A percentile compares a stretch with the other conserved stretches of the same genome.
phyloP scores from a whole-genome alignment of 2,329 filamentous ascomycete species.

The Sphaerulina vaccinii region DNA sequence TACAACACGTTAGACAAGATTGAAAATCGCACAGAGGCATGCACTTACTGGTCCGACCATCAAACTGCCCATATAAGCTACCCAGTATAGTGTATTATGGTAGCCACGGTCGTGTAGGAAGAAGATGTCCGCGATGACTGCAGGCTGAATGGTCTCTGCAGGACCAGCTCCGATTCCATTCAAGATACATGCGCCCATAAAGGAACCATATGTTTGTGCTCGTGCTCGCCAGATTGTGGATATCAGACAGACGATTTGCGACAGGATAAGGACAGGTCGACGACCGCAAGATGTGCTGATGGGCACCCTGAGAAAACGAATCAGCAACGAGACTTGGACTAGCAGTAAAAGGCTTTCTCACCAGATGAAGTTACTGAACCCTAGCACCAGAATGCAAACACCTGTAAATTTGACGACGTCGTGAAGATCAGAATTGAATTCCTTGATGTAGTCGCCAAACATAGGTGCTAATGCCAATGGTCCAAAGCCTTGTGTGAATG shows the following conservation, averaged over 20 bases:
- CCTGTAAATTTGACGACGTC: slow-evolving; percentile 57
- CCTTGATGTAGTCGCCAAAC: slow-evolving; percentile 58
- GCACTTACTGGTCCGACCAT: slow-evolving; percentile 50
- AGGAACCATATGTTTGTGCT: slow-evolving; percentile 58
- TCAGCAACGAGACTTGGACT: not conserved
- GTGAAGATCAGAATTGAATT: slow-evolving; percentile 47
- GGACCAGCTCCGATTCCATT: slow-evolving; percentile 64
- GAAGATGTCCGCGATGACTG: slow-evolving; percentile 63
- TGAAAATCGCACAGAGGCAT: not conserved
- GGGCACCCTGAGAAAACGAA: slow-evolving; percentile 47
- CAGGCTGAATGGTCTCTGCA: slow-evolving; percentile 61
- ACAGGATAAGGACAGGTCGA: slow-evolving; percentile 54
- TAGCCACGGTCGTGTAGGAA: slow-evolving; percentile 62
- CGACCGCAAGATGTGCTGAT: slow-evolving; percentile 56
- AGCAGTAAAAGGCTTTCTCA: slow-evolving; percentile 30
- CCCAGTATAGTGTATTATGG: slow-evolving; percentile 62
- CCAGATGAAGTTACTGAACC: slow-evolving; percentile 62
- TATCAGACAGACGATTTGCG: slow-evolving; percentile 53
- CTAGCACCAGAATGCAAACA: slow-evolving; percentile 56
- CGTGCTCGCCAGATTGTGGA: slow-evolving; percentile 59
- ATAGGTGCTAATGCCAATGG: slow-evolving; percentile 58
- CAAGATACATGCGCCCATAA: slow-evolving; percentile 62
- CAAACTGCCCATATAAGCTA: slow-evolving; percentile 61
- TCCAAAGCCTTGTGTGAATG: slow-evolving; percentile 56
- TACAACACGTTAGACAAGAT: slow-evolving; percentile 33